Evolutionary conservation across 2,329 filamentous ascomycete species (phyloP).

Genomic region (Epichloe baconii): DNA sequence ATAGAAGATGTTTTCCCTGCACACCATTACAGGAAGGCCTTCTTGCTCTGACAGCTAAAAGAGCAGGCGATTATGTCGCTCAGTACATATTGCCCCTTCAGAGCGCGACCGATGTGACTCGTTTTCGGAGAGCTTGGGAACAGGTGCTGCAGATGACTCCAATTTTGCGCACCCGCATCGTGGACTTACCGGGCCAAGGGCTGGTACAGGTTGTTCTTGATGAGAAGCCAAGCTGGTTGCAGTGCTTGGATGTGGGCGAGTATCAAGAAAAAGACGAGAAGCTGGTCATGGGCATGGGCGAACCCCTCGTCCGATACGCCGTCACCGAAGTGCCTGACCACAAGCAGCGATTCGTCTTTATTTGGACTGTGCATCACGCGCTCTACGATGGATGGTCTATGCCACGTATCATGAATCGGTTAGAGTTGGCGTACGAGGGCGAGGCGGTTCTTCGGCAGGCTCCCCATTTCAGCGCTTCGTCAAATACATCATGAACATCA

Average conservation of each 20-base stretch:
- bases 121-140: constrained; percentile 5
- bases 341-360: constrained; percentile 5
- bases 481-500: constrained; percentile 23
- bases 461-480: constrained; percentile 27
- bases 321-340: neutral
- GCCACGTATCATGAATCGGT: constrained; percentile 26
- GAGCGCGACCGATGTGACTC: neutral
- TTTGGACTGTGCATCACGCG: constrained; percentile 34
- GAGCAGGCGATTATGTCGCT: constrained; percentile 4
- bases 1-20: constrained; percentile 7
- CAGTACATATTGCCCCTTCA: constrained; percentile 3
- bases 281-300: constrained; percentile 13
- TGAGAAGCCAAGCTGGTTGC: constrained; percentile 18
- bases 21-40: constrained; percentile 7
- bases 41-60: constrained; percentile 5
- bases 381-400: constrained; percentile 40
- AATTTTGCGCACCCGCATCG: constrained; percentile 6
- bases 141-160: constrained; percentile 1
- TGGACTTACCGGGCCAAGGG: constrained; percentile 13
- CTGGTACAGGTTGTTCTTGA: constrained; percentile 28
- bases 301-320: constrained; percentile 8
- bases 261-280: constrained; percentile 21
- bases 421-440: constrained; percentile 24
- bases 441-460: constrained; percentile 13
- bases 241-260: constrained; percentile 17